Evolutionary conservation across 2,329 filamentous ascomycete genomes (phyloP).

Genomic region (Lasiodiplodia hormozganensis): DNA sequence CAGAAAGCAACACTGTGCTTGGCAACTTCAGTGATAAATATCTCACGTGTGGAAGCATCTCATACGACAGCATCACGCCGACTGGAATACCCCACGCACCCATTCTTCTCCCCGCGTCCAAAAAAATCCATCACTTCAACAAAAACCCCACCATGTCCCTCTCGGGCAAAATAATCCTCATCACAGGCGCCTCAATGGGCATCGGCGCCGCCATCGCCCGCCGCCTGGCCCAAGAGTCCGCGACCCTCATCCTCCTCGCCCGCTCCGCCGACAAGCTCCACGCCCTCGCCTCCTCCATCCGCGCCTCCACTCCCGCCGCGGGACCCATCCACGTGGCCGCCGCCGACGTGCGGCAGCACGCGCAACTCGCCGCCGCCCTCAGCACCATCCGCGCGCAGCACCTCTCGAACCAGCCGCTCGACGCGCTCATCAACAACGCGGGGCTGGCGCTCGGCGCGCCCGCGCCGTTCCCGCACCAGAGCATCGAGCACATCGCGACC

Average conservation of each 20-base stretch:
- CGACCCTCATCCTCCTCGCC: constrained; percentile 53
- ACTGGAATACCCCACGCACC: no score
- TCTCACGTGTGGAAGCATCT: background rate
- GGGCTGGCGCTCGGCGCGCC: constrained; percentile 58
- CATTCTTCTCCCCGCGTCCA: no score
- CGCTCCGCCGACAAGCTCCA: constrained; percentile 44
- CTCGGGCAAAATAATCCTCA: constrained; percentile 33
- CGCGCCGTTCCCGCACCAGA: constrained; percentile 50
- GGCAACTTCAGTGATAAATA: background rate
- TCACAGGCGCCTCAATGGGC: constrained; percentile 55
- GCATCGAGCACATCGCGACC: constrained; percentile 50
- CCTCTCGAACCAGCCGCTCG: constrained; percentile 45
- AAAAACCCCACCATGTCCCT: constrained; percentile 37
- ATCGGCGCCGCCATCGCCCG: constrained; percentile 55
- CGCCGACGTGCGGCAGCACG: constrained; percentile 43
- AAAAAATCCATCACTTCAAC: background rate
- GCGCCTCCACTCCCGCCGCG: background rate
- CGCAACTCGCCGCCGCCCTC: constrained; percentile 43
- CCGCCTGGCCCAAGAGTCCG: constrained; percentile 47
- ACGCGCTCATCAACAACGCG: constrained; percentile 58
- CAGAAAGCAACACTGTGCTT: background rate
- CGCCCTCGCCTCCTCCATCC: constrained; percentile 34
- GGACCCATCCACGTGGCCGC: constrained; percentile 34
- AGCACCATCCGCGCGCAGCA: constrained; percentile 36
- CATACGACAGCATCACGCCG: background rate